Conservation (phyloP, 1,284 basidiomycete species). For the Pisolithus thermaeus region DNA sequence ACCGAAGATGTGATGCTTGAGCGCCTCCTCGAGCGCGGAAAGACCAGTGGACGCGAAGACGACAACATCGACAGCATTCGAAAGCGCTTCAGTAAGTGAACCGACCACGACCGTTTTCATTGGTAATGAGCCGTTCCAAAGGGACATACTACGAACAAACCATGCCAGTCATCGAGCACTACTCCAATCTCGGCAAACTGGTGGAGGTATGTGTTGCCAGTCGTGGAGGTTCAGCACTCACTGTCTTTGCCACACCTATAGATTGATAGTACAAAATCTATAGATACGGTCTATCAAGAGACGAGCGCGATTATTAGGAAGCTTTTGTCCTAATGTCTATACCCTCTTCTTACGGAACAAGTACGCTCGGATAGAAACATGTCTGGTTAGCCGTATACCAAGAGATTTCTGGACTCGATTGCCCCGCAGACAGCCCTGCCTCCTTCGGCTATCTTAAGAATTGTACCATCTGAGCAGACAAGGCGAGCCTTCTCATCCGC, state of each 20-base stretch:
- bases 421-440: constrained; percentile 50
- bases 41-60: constrained; percentile 94
- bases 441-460: constrained; percentile 50
- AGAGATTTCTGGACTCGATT: constrained; percentile 31
- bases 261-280: constrained; percentile 74
- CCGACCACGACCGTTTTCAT: background rate
- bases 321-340: constrained; percentile 29
- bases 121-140: constrained; percentile 26
- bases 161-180: constrained; percentile 96
- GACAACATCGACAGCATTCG: constrained; percentile 94
- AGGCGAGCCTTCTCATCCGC: constrained; percentile 54
- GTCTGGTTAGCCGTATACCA: constrained; percentile 35
- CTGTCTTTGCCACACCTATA: constrained; percentile 26
- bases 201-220: constrained; percentile 51
- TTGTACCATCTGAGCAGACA: constrained; percentile 71
- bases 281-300: constrained; percentile 69
- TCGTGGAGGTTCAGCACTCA: background rate
- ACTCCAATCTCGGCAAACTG: constrained; percentile 68
- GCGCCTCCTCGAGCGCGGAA: constrained; percentile 83
- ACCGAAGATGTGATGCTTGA: constrained; percentile 80
- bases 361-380: constrained; percentile 9
- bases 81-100: constrained; percentile 84
- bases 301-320: constrained; percentile 53
- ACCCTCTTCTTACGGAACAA: constrained; percentile 8
- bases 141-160: constrained; percentile 88